Evolutionary conservation across 371 early-diverging fungal species (phyloP), one percentile per base, ranked within the genome.

Genomic region (Thermomucor indicae-seudaticae): DNA sequence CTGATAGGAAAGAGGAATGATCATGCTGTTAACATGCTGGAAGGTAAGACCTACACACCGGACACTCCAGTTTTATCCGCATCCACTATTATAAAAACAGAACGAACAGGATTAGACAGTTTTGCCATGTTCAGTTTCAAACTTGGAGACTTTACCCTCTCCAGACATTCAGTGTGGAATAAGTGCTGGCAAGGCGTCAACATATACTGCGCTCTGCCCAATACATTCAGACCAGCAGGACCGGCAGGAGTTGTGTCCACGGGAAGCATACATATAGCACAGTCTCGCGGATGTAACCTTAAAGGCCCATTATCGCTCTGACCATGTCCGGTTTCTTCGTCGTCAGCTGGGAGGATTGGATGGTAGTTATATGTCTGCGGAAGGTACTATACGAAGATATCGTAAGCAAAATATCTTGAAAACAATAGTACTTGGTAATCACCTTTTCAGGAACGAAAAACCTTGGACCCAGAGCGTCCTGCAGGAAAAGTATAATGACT

Each of bases 101-200:
- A 12, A 14, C 22, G 28, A 41, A 40, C n/a, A 2, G 7, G 12
- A n/a, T n/a, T n/a, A n/a, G n/a, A n/a, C n/a, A 23, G 19, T 5
- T 22, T 19, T 43, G 17, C n/a, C 6, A 43, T 25, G 24, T 0
- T 3, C n/a, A 22, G 22, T 20, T 22, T 23, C 6, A 20, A 6
- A 23, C n/a, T 23, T 14, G 29, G 19, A 8, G 17, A 3, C 37
- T 47, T 60, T 79, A 76, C 83, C 68, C 65, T 71, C 40, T 80
- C 81, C 48, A 90, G 55, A 53, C 90, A 92, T n/a, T 84, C 83
- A 1, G 87, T 80, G 63, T 91, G 90, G 65, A 88, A 92, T 30
- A 90, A 53, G 52, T 90, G 91, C 12, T 85, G 82, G 62, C 91
- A 92, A 1, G 91, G 92, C 22, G 92, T 92, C 35, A 90, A 62